Evolutionary conservation across 2,329 filamentous ascomycete species (phyloP).

Genomic region (Trichoderma afroharzianum): DNA sequence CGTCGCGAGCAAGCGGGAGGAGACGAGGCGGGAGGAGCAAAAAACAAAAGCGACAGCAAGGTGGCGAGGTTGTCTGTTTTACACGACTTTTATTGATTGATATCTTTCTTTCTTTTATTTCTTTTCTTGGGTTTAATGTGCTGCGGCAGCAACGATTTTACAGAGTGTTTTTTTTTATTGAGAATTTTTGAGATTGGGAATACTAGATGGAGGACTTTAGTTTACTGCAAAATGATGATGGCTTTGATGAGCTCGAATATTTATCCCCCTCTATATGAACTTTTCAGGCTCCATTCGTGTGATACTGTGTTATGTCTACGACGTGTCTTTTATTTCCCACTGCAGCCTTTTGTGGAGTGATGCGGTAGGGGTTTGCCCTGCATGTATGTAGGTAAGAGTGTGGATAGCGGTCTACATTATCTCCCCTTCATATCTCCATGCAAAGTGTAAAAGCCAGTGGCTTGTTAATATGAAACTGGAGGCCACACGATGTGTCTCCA

Average conservation of each 20-base stretch:
- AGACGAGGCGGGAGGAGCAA: not conserved
- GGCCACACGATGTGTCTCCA: not conserved
- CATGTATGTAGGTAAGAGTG: not conserved
- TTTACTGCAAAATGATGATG: slow-evolving; percentile 18
- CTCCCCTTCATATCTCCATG: not conserved
- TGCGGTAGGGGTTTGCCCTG: slow-evolving; percentile 15
- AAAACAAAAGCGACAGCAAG: slow-evolving; percentile 10
- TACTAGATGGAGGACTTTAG: slow-evolving; percentile 14
- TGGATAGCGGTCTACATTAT: not conserved
- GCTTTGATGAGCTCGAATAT: slow-evolving; percentile 16
- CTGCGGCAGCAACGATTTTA: not conserved
- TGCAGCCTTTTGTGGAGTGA: slow-evolving; percentile 2
- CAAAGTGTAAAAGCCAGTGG: not conserved
- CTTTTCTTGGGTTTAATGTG: slow-evolving; percentile 1
- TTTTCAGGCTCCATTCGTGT: not conserved
- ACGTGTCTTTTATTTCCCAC: not conserved
- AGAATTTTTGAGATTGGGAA: not conserved
- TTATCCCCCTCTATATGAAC: not conserved
- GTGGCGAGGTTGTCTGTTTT: slow-evolving; percentile 16
- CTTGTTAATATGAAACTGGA: not conserved
- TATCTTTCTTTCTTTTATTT: not conserved
- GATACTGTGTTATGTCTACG: not conserved
- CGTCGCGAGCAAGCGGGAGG: slow-evolving; percentile 11
- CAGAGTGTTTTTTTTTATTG: not conserved
- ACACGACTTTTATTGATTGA: slow-evolving; percentile 5